A percentile compares a stretch with the other conserved stretches of the same genome.
Conservation (phyloP, 768 basidiomycete species). For the Thelephora ganbajun region DNA sequence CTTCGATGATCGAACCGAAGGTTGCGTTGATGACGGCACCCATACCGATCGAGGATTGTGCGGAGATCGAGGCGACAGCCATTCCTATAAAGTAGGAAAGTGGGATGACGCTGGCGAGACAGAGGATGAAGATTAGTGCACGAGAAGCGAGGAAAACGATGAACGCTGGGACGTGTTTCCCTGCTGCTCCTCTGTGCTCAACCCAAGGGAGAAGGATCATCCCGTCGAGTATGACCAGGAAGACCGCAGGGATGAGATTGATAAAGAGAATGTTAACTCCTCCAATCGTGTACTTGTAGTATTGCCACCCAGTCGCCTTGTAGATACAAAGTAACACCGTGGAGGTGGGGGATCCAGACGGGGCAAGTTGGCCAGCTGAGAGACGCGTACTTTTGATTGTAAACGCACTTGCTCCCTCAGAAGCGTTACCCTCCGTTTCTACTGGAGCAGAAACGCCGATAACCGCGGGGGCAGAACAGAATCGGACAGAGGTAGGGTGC, state of each 20-base stretch:
- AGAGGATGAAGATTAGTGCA: conserved; percentile 69
- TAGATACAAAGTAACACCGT: conserved; percentile 94
- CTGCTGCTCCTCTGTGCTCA: conserved; percentile 41
- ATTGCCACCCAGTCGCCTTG: conserved; percentile 76
- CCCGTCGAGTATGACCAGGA: conserved; percentile 92
- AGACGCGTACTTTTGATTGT: conserved; percentile 48
- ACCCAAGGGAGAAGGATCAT: conserved; percentile 64
- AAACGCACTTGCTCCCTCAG: conserved; percentile 7
- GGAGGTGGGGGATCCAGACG: conserved; percentile 65
- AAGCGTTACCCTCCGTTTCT: conserved; percentile 12
- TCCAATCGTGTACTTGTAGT: conserved; percentile 98
- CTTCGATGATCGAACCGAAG: conserved; percentile 97
- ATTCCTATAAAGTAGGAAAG: conserved; percentile 99
- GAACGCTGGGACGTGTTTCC: conserved; percentile 46
- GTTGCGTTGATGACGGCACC: conserved; percentile 99
- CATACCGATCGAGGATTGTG: conserved; percentile 97
- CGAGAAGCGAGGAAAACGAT: conserved; percentile 59
- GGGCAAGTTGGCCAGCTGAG: conserved; percentile 80
- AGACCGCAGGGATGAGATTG: conserved; percentile 85
- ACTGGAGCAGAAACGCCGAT: conserved; percentile 35
- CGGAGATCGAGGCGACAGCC: conserved; percentile 98
- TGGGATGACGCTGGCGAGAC: conserved; percentile 86
- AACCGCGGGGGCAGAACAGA: conserved; percentile 75
- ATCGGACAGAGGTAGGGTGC: conserved; percentile 77
- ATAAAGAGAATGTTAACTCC: conserved; percentile 98